Conservation (phyloP, 495 filamentous ascomycete species). For the Sordaria brevicollis region DNA sequence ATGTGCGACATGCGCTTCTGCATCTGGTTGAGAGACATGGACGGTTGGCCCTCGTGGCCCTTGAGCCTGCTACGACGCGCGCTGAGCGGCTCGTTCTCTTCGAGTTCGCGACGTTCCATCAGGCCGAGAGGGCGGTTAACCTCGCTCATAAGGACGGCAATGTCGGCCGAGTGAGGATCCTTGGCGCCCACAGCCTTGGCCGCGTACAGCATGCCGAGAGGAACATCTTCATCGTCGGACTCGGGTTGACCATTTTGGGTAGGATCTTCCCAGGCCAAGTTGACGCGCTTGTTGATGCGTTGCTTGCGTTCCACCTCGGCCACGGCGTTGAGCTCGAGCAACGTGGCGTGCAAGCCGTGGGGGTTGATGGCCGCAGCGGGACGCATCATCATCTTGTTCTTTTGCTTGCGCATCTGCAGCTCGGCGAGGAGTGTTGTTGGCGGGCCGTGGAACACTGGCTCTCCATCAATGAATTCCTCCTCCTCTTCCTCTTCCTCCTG, state of each 20-base stretch:
- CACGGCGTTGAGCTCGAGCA: constrained; percentile 84
- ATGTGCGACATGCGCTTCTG: constrained; percentile 34
- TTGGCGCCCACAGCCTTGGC: constrained; percentile 41
- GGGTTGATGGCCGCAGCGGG: constrained; percentile 56
- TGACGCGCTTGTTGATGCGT: constrained; percentile 61
- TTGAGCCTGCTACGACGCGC: constrained; percentile 65
- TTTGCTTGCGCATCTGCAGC: constrained; percentile 76
- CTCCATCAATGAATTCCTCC: constrained; percentile 29
- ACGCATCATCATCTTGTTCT: constrained; percentile 64
- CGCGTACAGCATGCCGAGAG: constrained; percentile 69
- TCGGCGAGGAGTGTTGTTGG: constrained; percentile 91
- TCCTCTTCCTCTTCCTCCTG: constrained; percentile 17
- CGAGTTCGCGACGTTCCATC: constrained; percentile 72
- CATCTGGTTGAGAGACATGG: constrained; percentile 10
- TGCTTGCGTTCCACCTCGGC: constrained; percentile 74
- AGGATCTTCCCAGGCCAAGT: constrained; percentile 83
- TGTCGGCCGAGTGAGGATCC: constrained; percentile 27
- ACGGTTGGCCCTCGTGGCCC: constrained; percentile 33
- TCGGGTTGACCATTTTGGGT: constrained; percentile 31
- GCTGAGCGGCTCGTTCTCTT: constrained; percentile 87
- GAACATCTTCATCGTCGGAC: constrained; percentile 60
- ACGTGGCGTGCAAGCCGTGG: constrained; percentile 75
- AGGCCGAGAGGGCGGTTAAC: constrained; percentile 65
- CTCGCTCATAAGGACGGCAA: constrained; percentile 39
- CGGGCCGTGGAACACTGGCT: constrained; percentile 47